These are phyloP conservation scores for Xeromyces bisporus DNA, from an alignment of 495 filamentous ascomycete species.

Conservation along the genomic window DNA sequence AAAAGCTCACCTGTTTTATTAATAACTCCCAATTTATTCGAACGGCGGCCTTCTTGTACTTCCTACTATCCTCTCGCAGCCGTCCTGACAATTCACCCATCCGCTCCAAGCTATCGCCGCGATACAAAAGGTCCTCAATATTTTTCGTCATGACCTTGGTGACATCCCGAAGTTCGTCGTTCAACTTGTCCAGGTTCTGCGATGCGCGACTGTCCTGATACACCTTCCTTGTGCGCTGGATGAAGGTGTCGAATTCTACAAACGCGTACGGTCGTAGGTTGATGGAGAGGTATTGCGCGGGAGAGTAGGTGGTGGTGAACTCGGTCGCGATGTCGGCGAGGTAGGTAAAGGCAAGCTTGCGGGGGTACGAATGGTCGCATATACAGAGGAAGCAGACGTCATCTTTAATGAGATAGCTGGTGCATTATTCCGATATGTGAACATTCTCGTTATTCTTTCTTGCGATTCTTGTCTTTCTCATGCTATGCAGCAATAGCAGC, in stretches of 20 bases:
- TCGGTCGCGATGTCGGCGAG: slow-evolving; percentile 80
- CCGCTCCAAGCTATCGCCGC: slow-evolving; percentile 83
- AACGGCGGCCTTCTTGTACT: slow-evolving; percentile 83
- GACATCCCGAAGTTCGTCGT: slow-evolving; percentile 92
- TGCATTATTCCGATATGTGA: slow-evolving; percentile 1
- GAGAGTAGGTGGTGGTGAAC: slow-evolving; percentile 73
- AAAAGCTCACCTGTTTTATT: slow-evolving; percentile 60
- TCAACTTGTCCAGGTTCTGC: slow-evolving; percentile 71
- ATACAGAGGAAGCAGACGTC: slow-evolving; percentile 84
- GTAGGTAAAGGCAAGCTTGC: slow-evolving; percentile 98
- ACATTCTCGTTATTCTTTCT: background rate
- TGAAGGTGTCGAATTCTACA: slow-evolving; percentile 96
- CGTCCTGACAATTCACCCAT: slow-evolving; percentile 90
- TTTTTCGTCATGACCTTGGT: slow-evolving; percentile 99
- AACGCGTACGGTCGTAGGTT: slow-evolving; percentile 83
- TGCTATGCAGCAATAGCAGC: background rate
- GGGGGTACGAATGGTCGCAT: slow-evolving; percentile 83
- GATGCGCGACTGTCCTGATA: slow-evolving; percentile 88
- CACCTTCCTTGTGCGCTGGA: slow-evolving; percentile 77
- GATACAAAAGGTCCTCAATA: slow-evolving; percentile 92
- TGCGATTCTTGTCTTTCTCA: background rate
- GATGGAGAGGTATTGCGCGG: slow-evolving; percentile 52
- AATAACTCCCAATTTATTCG: slow-evolving; percentile 97
- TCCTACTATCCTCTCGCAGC: slow-evolving; percentile 79
- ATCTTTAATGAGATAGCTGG: slow-evolving; percentile 68